Evolutionary conservation across 208 protist species (phyloP), one percentile per base, ranked within the genome.

Genomic region (Leishmania braziliensis): DNA sequence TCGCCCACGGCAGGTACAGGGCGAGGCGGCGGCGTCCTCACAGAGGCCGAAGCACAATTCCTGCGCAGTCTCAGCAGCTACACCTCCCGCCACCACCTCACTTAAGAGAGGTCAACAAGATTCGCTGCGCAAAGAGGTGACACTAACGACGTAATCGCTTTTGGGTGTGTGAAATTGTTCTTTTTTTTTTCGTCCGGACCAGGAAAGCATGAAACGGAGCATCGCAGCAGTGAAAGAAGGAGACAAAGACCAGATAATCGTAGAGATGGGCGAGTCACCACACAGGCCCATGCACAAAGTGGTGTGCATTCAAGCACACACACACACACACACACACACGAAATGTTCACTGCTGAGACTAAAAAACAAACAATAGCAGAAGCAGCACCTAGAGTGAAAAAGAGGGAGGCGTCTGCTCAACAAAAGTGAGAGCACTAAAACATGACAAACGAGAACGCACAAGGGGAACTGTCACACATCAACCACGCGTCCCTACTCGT

Each of bases 161-260:
- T 20, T 33, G 43, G 9, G 46, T 36, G 8, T 6, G 16, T 16
- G 66, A 5, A 43, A 20, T 39, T 26, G 26, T 51, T 18, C 26
- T 4, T 62, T 46, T 16, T 58, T 62, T 39, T 9, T 23, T 56
- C 3, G 23, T 54, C 39, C 70, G 14, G 50, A 70, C 23, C 23
- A 2, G 62, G 12, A 56, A 73, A 54, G 60, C 23, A 71, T n/a
- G 68, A 53, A 75, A 48, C 77, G 48, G 75, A 76, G 29, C 51
- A 82, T 54, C 4, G 51, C 48, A 75, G 29, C 10, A 66, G 73
- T 29, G 72, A 39, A 76, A 76, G 36, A 79, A 20, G 46, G 14
- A 76, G 26, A 46, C 33, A 43, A 62, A 43, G 29, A 62, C 23
- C 51, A 0, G 9, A 72, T 29, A 50, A 29, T 50, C 20, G 46